phyloP scores from a whole-genome alignment of 1,139 yeast species.

The Taphrina flavorubra region DNA sequence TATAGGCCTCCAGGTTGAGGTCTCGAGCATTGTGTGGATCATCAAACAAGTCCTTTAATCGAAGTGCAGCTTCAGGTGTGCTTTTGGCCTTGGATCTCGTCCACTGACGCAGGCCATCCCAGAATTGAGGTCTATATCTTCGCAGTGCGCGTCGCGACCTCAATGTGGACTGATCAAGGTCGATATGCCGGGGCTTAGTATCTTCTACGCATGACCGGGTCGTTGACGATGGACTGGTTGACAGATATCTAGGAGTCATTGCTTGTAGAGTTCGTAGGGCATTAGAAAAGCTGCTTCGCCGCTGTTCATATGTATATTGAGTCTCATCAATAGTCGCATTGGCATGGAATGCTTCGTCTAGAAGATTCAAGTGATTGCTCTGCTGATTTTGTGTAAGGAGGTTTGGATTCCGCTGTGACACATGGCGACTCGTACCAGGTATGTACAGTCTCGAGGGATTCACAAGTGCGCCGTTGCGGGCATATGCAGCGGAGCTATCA shows the following conservation, averaged over 20 bases:
- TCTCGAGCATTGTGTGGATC: conserved; percentile 12
- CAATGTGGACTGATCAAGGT: not conserved
- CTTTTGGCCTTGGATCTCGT: not conserved
- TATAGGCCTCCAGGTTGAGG: conserved; percentile 6
- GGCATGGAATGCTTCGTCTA: too few relatives aligned
- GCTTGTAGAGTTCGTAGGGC: conserved; percentile 9
- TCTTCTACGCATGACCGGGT: not conserved
- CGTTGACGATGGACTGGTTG: not conserved
- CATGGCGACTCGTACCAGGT: too few relatives aligned
- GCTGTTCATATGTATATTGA: not conserved
- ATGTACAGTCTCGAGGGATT: too few relatives aligned
- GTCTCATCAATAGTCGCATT: too few relatives aligned
- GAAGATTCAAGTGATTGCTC: not conserved
- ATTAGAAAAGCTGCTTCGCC: not conserved
- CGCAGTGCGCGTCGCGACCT: not conserved
- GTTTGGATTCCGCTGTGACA: too few relatives aligned
- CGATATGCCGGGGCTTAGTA: too few relatives aligned
- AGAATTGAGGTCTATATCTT: not conserved
- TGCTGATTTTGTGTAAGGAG: not conserved
- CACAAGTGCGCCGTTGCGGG: too few relatives aligned
- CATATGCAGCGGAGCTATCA: not conserved
- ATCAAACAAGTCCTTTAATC: not conserved
- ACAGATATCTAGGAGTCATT: conserved; percentile 1
- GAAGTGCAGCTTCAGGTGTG: not conserved
- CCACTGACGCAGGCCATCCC: not conserved